Evolutionary conservation across 2,329 filamentous ascomycete genomes (phyloP).

Genomic region (Dryadomyces quercivorus): DNA sequence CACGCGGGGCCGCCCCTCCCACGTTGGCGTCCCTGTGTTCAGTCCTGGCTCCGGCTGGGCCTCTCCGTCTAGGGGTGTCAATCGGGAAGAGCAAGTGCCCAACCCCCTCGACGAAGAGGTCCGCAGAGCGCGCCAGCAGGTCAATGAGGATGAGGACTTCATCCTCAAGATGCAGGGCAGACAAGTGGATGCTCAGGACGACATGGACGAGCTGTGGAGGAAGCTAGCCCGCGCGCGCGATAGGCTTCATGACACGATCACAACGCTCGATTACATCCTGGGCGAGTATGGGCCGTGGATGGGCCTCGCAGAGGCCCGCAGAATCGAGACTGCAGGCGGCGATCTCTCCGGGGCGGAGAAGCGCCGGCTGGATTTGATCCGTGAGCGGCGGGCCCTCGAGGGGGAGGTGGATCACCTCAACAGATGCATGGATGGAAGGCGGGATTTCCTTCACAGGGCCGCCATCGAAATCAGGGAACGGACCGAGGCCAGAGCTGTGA

Average conservation of each 20-base stretch:
- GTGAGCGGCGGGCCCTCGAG: neutral
- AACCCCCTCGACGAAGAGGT: conserved; percentile 8
- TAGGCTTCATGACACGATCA: too few species aligned
- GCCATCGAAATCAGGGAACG: neutral
- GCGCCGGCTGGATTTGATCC: neutral
- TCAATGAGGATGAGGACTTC: neutral
- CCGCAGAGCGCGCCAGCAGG: conserved; percentile 1
- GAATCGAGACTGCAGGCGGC: too few species aligned
- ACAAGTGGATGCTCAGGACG: neutral
- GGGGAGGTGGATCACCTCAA: neutral
- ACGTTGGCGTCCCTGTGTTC: neutral
- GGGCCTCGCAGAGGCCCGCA: neutral
- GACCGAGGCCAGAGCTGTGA: neutral
- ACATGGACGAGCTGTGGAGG: neutral
- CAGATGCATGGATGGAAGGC: neutral
- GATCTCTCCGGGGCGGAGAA: neutral
- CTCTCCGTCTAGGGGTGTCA: too few species aligned
- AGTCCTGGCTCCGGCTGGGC: neutral
- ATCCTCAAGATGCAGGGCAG: neutral
- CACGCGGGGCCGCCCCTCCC: too few species aligned
- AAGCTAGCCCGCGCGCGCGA: too few species aligned
- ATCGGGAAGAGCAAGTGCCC: neutral
- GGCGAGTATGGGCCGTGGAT: neutral
- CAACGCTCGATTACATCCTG: neutral
- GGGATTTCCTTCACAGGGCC: neutral